Percentiles rank a stretch among this genome's conserved stretches.
Evolutionary conservation across 371 early-diverging fungal genomes (phyloP).

Genomic region (Lichtheimia ramosa): DNA sequence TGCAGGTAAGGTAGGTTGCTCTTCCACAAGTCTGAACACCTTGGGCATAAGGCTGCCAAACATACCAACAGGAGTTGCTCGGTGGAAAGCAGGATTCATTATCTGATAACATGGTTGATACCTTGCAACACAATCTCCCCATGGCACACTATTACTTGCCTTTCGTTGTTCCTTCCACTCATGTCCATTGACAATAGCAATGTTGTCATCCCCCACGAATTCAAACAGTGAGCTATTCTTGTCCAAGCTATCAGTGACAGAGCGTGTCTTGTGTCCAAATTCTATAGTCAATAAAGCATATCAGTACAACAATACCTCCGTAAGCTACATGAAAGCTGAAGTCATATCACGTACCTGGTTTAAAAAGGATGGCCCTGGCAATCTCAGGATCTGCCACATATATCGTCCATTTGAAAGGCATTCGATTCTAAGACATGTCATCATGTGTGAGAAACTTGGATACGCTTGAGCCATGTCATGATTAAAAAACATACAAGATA

Average conservation of each 20-base stretch:
- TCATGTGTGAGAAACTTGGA: neutral
- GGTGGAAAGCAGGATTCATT: constrained; percentile 42
- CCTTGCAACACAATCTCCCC: neutral
- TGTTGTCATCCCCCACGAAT: constrained; percentile 29
- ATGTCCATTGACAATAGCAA: constrained; percentile 33
- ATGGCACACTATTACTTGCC: constrained; percentile 13
- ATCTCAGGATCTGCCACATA: constrained; percentile 27
- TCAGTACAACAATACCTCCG: constrained; percentile 12
- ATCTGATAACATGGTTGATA: neutral
- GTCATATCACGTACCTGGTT: constrained; percentile 27
- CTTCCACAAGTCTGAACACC: constrained; percentile 21
- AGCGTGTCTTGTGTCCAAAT: neutral
- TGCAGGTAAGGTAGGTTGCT: constrained; percentile 8
- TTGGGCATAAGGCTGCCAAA: constrained; percentile 23
- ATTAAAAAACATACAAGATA: constrained; percentile 6
- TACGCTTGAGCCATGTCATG: neutral
- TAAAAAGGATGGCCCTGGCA: constrained; percentile 25
- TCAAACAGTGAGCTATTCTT: constrained; percentile 10
- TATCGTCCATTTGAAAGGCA: constrained; percentile 32
- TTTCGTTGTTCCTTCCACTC: constrained; percentile 38
- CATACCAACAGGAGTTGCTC: constrained; percentile 28
- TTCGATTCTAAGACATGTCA: constrained; percentile 12
- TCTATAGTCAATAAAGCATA: constrained; percentile 3
- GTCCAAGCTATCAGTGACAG: constrained; percentile 7
- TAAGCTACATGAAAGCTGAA: neutral